Conservation (phyloP, 352 stramenopile species). For the Blastocystis sp. region DNA sequence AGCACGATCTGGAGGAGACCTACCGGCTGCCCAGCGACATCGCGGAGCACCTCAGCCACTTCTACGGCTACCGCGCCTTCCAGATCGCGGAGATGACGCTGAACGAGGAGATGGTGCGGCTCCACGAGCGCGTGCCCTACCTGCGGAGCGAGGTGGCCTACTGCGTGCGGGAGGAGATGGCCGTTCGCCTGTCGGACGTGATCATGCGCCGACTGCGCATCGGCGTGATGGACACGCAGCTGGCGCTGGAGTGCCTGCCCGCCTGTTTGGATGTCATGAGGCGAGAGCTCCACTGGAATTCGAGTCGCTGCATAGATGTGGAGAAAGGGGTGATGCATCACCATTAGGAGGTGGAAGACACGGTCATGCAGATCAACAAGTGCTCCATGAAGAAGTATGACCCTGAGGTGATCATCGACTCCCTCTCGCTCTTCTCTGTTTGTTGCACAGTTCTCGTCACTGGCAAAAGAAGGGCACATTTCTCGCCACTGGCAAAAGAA, state of each 20-base stretch:
- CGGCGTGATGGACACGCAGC: conserved; percentile 31
- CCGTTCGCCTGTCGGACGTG: conserved; percentile 35
- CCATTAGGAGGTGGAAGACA: conserved; percentile 62
- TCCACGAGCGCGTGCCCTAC: conserved; percentile 90
- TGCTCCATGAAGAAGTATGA: conserved; percentile 66
- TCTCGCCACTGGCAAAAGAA: neutral
- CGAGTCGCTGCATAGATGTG: conserved; percentile 15
- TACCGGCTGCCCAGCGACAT: conserved; percentile 89
- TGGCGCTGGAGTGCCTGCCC: conserved; percentile 36
- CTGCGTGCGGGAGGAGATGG: conserved; percentile 32
- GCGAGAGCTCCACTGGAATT: conserved; percentile 2
- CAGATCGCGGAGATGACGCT: conserved; percentile 88
- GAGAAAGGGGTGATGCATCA: neutral
- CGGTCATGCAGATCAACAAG: conserved; percentile 51
- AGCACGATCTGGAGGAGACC: conserved; percentile 79
- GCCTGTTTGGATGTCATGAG: conserved; percentile 24
- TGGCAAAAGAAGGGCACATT: neutral
- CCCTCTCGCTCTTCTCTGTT: conserved; percentile 7
- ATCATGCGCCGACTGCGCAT: conserved; percentile 39
- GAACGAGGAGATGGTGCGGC: conserved; percentile 79
- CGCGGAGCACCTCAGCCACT: conserved; percentile 87
- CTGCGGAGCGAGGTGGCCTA: conserved; percentile 85
- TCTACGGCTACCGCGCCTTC: conserved; percentile 90
- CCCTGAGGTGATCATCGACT: conserved; percentile 14
- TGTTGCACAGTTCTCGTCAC: neutral